These are phyloP conservation scores for Blastocystis sp. DNA, from an alignment of 352 stramenopile genomes.

Conservation along the genomic window DNA sequence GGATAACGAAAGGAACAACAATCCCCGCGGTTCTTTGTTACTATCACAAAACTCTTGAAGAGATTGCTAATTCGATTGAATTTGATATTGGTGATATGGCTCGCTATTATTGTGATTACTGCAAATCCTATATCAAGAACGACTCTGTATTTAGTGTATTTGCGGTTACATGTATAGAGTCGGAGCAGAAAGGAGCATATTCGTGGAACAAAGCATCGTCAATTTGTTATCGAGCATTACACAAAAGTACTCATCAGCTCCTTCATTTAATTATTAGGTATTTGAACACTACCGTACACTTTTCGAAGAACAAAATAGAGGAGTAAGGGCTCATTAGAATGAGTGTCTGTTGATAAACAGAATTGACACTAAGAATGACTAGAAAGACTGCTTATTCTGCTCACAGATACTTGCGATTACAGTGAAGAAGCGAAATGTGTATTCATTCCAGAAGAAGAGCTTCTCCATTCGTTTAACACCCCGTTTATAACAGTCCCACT, in stretches of 20 bases:
- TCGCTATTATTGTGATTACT: constrained; percentile 68
- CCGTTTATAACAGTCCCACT: constrained; percentile 61
- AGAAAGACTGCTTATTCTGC: constrained; percentile 57
- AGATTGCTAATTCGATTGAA: not conserved
- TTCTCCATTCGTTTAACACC: constrained; percentile 38
- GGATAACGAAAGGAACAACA: constrained; percentile 14
- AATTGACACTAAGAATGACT: constrained; percentile 1
- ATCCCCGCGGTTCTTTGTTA: not conserved
- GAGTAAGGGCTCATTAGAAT: not conserved
- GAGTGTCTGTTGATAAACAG: constrained; percentile 22
- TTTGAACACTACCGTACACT: constrained; percentile 57
- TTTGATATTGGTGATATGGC: not conserved
- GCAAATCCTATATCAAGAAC: constrained; percentile 66
- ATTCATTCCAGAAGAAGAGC: constrained; percentile 64
- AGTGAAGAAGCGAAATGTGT: constrained; percentile 36
- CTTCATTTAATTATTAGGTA: not conserved
- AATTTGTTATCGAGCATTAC: constrained; percentile 64
- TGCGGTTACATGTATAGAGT: not conserved
- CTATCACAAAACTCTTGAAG: not conserved
- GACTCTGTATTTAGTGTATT: not conserved
- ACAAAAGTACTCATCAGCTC: not conserved
- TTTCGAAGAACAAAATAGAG: constrained; percentile 28
- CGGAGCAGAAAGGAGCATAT: constrained; percentile 66
- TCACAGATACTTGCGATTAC: constrained; percentile 59
- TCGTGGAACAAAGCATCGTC: constrained; percentile 54